Evolutionary conservation across 176 grass and related monocot genomes (phyloP).

Genomic region (Dactylis glomerata): DNA sequence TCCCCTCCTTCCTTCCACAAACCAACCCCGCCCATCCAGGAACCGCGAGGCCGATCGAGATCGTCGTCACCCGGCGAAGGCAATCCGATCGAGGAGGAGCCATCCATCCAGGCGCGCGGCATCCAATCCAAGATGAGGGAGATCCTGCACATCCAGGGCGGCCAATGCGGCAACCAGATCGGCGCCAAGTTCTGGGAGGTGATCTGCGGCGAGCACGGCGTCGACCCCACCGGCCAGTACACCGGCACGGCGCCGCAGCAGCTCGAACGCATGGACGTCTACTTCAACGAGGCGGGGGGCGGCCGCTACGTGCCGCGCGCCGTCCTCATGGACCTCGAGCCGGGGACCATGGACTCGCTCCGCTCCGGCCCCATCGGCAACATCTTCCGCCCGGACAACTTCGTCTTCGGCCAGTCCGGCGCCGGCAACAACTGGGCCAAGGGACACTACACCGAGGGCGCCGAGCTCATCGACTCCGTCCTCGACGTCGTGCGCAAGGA

Average conservation of each 20-base stretch:
- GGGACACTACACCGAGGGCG: conserved; percentile 80
- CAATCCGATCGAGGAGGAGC: not conserved
- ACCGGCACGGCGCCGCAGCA: conserved; percentile 39
- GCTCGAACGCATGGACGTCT: conserved; percentile 79
- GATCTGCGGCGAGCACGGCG: conserved; percentile 88
- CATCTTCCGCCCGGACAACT: conserved; percentile 84
- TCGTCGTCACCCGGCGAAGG: not conserved
- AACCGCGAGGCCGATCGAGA: not conserved
- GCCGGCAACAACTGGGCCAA: conserved; percentile 91
- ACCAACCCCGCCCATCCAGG: conserved; percentile 1
- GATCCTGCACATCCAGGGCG: conserved; percentile 90
- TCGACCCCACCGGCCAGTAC: conserved; percentile 61
- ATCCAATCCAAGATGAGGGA: conserved; percentile 56
- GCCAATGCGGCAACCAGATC: conserved; percentile 96
- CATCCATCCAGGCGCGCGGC: too few relatives aligned
- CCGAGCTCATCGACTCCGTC: conserved; percentile 74
- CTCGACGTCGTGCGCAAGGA: conserved; percentile 87
- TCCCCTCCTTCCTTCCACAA: not conserved
- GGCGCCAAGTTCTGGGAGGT: conserved; percentile 98
- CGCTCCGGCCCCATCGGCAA: conserved; percentile 56
- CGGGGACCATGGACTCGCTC: conserved; percentile 78
- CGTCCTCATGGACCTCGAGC: conserved; percentile 79
- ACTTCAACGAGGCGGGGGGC: conserved; percentile 71
- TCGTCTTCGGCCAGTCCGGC: conserved; percentile 81
- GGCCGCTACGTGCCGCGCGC: conserved; percentile 64